phyloP scores from a whole-genome alignment of 495 filamentous ascomycete genomes.

The Aspergillus kassunensis region DNA sequence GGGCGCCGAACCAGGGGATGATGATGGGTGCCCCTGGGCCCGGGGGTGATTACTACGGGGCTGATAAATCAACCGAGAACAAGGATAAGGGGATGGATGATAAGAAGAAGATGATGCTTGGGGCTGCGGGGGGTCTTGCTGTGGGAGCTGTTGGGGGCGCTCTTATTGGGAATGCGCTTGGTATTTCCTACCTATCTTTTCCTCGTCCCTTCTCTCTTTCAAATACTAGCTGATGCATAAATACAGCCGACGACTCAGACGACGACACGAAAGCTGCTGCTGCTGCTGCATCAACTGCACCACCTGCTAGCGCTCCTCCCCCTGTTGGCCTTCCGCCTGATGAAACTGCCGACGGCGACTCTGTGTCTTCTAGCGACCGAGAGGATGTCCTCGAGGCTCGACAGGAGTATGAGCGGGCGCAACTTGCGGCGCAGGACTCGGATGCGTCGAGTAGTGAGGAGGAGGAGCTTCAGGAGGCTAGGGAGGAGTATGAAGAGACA shows the following conservation, averaged over 20 bases:
- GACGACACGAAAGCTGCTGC: neutral
- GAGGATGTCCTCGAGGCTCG: conserved; percentile 4
- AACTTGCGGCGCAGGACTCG: conserved; percentile 1
- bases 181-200: neutral
- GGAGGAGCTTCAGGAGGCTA: neutral
- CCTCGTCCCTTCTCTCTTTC: neutral
- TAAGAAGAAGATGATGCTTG: neutral
- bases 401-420: conserved; percentile 2
- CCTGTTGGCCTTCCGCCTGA: neutral
- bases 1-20: no score
- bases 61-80: no score
- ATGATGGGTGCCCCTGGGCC: no score
- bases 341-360: neutral
- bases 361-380: conserved; percentile 3
- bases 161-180: neutral
- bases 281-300: no score
- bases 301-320: neutral
- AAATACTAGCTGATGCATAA: no score
- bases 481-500: conserved; percentile 1
- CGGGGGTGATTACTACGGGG: no score
- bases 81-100: no score
- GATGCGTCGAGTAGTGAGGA: conserved; percentile 5
- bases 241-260: neutral
- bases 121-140: neutral
- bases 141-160: neutral